Base-by-base conservation (phyloP, 768 basidiomycete species). In the Auricularia sp. region DNA sequence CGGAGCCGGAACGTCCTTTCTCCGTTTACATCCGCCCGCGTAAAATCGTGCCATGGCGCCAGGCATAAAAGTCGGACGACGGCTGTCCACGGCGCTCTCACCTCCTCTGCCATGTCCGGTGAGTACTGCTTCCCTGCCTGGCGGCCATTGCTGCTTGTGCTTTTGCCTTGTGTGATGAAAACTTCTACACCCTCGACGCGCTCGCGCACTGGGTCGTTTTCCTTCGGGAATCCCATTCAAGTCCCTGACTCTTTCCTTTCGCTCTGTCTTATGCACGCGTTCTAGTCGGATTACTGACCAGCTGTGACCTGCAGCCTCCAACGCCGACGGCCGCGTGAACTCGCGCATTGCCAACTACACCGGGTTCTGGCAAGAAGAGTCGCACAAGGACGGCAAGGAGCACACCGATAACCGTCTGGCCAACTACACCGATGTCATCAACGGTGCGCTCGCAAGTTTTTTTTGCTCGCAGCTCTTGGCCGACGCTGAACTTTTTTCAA, bases 381-480 rank as follows among this genome's bases (percentile, higher is more conserved):
- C 85, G 36, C 76, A 75, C 16, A 81, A 87, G 70, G 94, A 98
- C 76, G 77, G 73, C 61, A 78, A 81, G 3, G 77, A 75, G 13
- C 83, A 92, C 75, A 89, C 82, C 66, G 81, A 88, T 65, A 86
- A 85, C 71, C 83, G 96, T 66, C 76, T 94, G 54, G 83, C 84
- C 45, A 85, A 85, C 71, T 98, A 98, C 76, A 87, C 89, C 13
- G 93, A 97, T 63, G 92, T 99, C 66, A 91, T 98, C 66, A 96
- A 97, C 69, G 94, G 92, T 92, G 62, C 63, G 82, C 76, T 29
- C 29, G 29, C 6, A 24, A 35, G n/a, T 54, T 34, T 3, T 63
- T 18, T 65, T 11, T 56, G 3, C 59, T 21, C 36, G 47, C 35
- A 33, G 62, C 24, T 21, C 14, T 33, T 14, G 24, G 35, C 35